A percentile compares a stretch with the other conserved stretches of the same genome.
Conservation (phyloP, 805 yeast genomes). For the Zygosaccharomyces kombuchaensis region DNA sequence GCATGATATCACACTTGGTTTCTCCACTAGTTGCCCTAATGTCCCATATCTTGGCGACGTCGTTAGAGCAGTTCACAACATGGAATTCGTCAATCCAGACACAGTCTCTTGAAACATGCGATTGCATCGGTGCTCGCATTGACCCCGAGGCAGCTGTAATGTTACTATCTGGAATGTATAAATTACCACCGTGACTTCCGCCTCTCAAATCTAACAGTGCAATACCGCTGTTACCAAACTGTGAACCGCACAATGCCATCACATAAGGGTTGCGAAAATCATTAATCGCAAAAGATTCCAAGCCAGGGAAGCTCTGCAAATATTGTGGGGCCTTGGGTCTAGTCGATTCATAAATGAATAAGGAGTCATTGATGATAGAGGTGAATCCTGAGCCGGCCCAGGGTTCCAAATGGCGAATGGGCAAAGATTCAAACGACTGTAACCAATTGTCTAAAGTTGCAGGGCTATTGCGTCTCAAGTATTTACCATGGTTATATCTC, state of each 20-base stretch:
- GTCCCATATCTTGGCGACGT: slow-evolving; percentile 27
- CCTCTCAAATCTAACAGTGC: slow-evolving; percentile 65
- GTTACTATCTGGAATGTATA: slow-evolving; percentile 22
- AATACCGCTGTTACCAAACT: slow-evolving; percentile 70
- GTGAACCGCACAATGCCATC: slow-evolving; percentile 49
- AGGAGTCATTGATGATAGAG: slow-evolving; percentile 60
- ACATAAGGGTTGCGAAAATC: slow-evolving; percentile 40
- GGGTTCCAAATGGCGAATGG: slow-evolving; percentile 21
- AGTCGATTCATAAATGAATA: slow-evolving; percentile 73
- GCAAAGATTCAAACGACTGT: slow-evolving; percentile 14
- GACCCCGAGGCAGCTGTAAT: slow-evolving; percentile 12
- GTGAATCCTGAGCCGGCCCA: slow-evolving; percentile 40
- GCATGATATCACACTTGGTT: slow-evolving; percentile 18
- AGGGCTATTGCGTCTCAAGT: slow-evolving; percentile 37
- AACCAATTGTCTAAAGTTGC: slow-evolving; percentile 17
- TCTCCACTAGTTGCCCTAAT: slow-evolving; percentile 21
- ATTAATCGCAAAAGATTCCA: slow-evolving; percentile 25
- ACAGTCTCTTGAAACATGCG: slow-evolving; percentile 18
- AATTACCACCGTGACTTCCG: slow-evolving; percentile 13
- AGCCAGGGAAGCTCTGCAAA: slow-evolving; percentile 22
- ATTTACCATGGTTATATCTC: slow-evolving; percentile 74
- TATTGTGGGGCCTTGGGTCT: slow-evolving; percentile 38
- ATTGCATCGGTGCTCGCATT: slow-evolving; percentile 15
- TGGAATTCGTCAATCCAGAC: slow-evolving; percentile 25
- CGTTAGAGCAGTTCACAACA: slow-evolving; percentile 20